Evolutionary conservation across 2,329 filamentous ascomycete genomes (phyloP).

Genomic region (Emmonsiellopsis sp.): DNA sequence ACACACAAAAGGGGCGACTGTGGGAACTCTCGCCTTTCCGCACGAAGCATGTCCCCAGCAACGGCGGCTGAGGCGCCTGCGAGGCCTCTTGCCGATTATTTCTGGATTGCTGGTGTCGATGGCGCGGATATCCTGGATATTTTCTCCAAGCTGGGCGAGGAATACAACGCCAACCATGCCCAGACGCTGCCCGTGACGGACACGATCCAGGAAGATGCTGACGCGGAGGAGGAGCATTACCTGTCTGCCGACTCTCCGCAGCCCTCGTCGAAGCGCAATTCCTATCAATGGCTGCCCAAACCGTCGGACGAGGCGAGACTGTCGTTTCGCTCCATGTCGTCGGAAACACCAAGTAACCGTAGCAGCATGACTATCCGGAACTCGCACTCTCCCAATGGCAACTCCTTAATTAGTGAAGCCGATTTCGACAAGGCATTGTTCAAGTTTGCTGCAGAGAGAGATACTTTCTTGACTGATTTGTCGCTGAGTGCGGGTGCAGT

Average conservation of each 20-base stretch:
- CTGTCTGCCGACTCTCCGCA: constrained; percentile 26
- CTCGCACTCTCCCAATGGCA: constrained; percentile 24
- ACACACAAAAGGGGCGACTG: not conserved
- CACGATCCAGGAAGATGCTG: constrained; percentile 53
- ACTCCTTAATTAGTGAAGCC: constrained; percentile 53
- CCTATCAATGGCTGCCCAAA: constrained; percentile 30
- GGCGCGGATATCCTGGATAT: constrained; percentile 38
- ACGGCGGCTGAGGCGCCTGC: constrained; percentile 34
- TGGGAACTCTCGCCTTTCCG: not conserved
- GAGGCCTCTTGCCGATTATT: constrained; percentile 55
- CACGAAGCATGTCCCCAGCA: constrained; percentile 23
- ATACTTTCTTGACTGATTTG: constrained; percentile 86
- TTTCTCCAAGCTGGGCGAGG: constrained; percentile 33
- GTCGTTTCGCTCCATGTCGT: constrained; percentile 42
- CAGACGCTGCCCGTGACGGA: constrained; percentile 38
- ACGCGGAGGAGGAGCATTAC: constrained; percentile 39
- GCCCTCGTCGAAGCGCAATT: constrained; percentile 34
- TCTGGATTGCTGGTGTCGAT: constrained; percentile 51
- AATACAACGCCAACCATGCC: constrained; percentile 30
- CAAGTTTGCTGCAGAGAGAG: constrained; percentile 92
- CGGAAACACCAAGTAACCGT: constrained; percentile 50
- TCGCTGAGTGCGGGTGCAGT: constrained; percentile 79
- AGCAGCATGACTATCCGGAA: constrained; percentile 56
- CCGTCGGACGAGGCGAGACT: constrained; percentile 29
- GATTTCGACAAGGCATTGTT: constrained; percentile 90